A percentile compares a stretch with the other conserved stretches of the same genome.
Conservation (phyloP, 2,329 filamentous ascomycete genomes). For the Mollisiaceae sp. region DNA sequence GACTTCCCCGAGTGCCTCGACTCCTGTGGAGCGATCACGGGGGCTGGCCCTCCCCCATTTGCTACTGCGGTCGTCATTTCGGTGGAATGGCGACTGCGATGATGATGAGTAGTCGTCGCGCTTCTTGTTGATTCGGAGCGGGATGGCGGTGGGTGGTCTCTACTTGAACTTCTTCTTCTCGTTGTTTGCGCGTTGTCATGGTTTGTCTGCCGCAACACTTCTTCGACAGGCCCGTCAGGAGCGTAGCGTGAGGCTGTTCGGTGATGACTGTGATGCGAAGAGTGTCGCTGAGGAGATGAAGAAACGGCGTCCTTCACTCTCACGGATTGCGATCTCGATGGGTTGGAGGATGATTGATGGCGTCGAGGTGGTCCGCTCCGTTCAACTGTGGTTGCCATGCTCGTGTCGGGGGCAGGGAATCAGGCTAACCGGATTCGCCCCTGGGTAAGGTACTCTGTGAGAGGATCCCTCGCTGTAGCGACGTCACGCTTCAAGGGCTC, state of each 20-base stretch:
- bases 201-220: constrained; percentile 65
- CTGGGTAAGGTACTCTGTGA: constrained; percentile 4
- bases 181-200: constrained; percentile 65
- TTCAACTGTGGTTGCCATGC: constrained; percentile 38
- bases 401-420: constrained; percentile 7
- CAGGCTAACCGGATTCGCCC: neutral
- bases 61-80: constrained; percentile 56
- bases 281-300: constrained; percentile 25
- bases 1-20: constrained; percentile 55
- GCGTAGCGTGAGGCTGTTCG: constrained; percentile 47
- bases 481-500: neutral
- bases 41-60: constrained; percentile 58
- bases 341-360: constrained; percentile 36
- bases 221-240: constrained; percentile 45
- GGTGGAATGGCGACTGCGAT: constrained; percentile 45
- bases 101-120: constrained; percentile 47
- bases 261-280: constrained; percentile 37
- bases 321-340: constrained; percentile 39
- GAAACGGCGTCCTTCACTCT: constrained; percentile 29
- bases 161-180: constrained; percentile 40
- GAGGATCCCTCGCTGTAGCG: neutral
- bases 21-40: constrained; percentile 55
- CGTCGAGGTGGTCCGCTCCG: constrained; percentile 35
- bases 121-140: constrained; percentile 39
- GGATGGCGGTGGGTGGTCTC: constrained; percentile 37